Percentiles rank a stretch among this genome's conserved stretches.
These are phyloP conservation scores for Camellia sinensis DNA, from an alignment of 148 eudicot genomes.

Conservation along the genomic window DNA sequence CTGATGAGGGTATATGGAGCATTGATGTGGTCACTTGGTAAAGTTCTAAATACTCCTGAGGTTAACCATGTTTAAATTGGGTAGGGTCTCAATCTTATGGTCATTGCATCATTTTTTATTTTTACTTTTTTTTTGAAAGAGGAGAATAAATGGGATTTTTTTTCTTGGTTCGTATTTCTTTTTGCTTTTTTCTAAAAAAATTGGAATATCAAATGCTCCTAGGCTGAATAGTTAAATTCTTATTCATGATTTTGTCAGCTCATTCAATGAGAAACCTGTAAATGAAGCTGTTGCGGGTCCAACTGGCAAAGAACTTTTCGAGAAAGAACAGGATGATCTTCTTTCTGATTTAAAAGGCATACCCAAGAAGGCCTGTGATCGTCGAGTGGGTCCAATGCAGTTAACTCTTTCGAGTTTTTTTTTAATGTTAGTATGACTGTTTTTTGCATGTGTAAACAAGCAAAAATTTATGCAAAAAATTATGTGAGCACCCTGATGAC, in stretches of 20 bases:
- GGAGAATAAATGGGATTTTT: too few relatives aligned
- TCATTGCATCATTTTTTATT: too few relatives aligned
- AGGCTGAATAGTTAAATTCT: not conserved
- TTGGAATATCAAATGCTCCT: conserved; percentile 1
- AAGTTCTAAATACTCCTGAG: conserved; percentile 95
- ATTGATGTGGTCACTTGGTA: conserved; percentile 99
- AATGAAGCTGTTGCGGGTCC: conserved; percentile 65
- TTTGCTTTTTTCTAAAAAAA: not conserved
- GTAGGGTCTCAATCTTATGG: conserved; percentile 32
- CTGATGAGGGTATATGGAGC: conserved; percentile 99
- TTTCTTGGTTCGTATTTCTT: not conserved
- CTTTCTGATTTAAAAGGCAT: conserved; percentile 83
- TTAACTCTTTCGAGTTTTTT: not conserved
- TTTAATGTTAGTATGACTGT: not conserved
- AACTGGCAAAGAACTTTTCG: conserved; percentile 85
- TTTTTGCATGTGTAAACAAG: not conserved
- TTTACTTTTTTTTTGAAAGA: too few relatives aligned
- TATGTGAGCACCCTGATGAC: not conserved
- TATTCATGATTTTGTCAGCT: conserved; percentile 38
- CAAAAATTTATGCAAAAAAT: not conserved
- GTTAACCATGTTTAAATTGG: conserved; percentile 95
- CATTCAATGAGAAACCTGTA: conserved; percentile 92
- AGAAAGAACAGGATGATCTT: conserved; percentile 95
- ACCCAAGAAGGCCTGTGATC: conserved; percentile 97
- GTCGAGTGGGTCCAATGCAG: conserved; percentile 55